A percentile compares a stretch with the other conserved stretches of the same genome.
phyloP scores from a whole-genome alignment of 148 eudicot species.

The Rhododendron williamsianum region DNA sequence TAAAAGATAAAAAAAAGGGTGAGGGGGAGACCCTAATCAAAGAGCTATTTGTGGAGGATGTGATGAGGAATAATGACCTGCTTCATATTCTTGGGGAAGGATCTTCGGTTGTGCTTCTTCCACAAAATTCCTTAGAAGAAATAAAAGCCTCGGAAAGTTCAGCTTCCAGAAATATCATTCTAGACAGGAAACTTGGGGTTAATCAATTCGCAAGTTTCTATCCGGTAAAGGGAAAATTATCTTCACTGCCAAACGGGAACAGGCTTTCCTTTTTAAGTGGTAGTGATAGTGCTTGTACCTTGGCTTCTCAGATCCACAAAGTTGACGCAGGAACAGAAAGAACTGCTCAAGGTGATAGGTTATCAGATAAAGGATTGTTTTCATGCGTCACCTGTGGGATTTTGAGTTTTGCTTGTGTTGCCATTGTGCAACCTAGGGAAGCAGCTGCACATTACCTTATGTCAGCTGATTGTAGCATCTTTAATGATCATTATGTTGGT shows the following conservation, averaged over 20 bases:
- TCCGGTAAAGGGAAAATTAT: conserved; percentile 41
- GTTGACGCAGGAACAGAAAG: conserved; percentile 28
- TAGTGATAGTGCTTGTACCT: conserved; percentile 19
- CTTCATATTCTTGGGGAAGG: conserved; percentile 74
- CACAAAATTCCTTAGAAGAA: conserved; percentile 55
- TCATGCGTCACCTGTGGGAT: conserved; percentile 98
- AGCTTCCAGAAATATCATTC: conserved; percentile 22
- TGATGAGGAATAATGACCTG: conserved; percentile 63
- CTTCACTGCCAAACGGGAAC: conserved; percentile 18
- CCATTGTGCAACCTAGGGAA: conserved; percentile 78
- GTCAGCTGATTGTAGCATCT: conserved; percentile 62
- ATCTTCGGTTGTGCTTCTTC: conserved; percentile 70
- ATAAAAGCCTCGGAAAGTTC: conserved; percentile 35
- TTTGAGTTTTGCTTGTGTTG: conserved; percentile 90
- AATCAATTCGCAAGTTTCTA: conserved; percentile 39
- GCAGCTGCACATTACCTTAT: conserved; percentile 66
- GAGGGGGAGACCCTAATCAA: conserved; percentile 85
- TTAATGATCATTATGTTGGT: conserved; percentile 41
- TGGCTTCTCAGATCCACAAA: conserved; percentile 17
- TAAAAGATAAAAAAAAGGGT: conserved; percentile 77
- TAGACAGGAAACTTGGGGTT: conserved; percentile 38
- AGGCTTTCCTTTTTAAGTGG: conserved; percentile 15
- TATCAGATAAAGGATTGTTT: conserved; percentile 66
- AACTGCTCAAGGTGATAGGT: conserved; percentile 39
- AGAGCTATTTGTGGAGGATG: conserved; percentile 75